Base-by-base conservation (phyloP, 2,329 filamentous ascomycete genomes). In the Karstenula rhodostoma region DNA sequence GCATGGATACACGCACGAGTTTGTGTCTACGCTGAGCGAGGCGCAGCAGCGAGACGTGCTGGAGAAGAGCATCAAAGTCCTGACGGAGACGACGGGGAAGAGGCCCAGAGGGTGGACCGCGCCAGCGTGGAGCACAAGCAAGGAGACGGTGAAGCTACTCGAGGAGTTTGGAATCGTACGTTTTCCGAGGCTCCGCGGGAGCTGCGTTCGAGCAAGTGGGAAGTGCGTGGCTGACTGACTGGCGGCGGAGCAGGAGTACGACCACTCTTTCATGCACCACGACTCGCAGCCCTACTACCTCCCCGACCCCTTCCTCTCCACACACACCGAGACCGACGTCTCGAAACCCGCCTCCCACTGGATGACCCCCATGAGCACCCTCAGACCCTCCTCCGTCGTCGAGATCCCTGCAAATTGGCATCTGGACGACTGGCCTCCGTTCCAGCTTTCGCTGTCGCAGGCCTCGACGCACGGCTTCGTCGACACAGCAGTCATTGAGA, bases 381-480 rank as follows among this genome's bases (percentile, higher is more conserved):
- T 78, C 5, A 65, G 68, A 40, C 58, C 71, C 4, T 69, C 69
- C 25, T 72, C 72, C 10, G 69, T 83, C 12, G 80, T 83, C 33
- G 80, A 82, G 59, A 77, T 83, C 32, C 81, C 81, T 0, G 78
- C 79, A 17, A 82, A 79, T 52, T 83, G 81, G 81, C 76, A 82
- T 61, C 61, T 90, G 8, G 81, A 83, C 65, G 82, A 83, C 63
- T 83, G 80, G 81, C 80, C 80, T 50, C 78, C 79, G 2, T 73
- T 81, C 58, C 76, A 78, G 66, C 72, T 74, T 27, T 74, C 68
- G 44, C 70, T 75, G 17, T 82, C 82, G 1, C 81, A 86, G 1
- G 78, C 87, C 0, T 89, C 89, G 63, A 85, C 82, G 1, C 77
- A 82, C 57, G 80, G 81, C 2, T 82, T 73, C 58, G 77, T 82